Evolutionary conservation across 495 filamentous ascomycete genomes (phyloP), one percentile per base, ranked within the genome.

Genomic region (Aspergillus homomorphus): DNA sequence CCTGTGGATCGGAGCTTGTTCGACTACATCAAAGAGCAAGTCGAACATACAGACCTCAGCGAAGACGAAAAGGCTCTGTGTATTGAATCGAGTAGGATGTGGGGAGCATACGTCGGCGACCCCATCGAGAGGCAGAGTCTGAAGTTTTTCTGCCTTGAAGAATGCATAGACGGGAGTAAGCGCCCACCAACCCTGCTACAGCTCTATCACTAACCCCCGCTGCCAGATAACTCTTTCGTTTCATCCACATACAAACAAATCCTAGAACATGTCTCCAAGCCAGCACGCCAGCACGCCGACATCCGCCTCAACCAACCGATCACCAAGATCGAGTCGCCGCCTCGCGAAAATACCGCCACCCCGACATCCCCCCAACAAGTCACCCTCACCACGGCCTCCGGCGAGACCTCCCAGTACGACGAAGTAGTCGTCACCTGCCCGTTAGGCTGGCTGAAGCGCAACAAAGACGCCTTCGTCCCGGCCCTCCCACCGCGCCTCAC

Each of bases 131-230:
- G 69, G 45, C 94, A 98, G 65, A 96, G 91, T 70, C 67, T 98
- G 54, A 94, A 88, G 68, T 96, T 91, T 73, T 95, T 97, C 64
- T 93, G 87, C 80, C 67, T 98, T n/a, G 94, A 98, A 71, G 91
- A 97, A 73, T 92, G 88, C 58, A 86, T 96, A 64, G 92, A 95
- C 65, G 92, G 92, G 49, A 87, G 90, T 89, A 70, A 69, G 84
- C 79, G 42, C 45, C 12, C 1, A 24, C 28, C 26, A 43, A 12
- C 3, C 18, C 2, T 52, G 6, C 10, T 38, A 7, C 15, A 23
- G n/a, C 50, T 26, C 44, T 19, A 15, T 51, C 6, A 21, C 14
- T 54, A 55, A 22, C 18, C 45, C 28, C 20, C 16, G 9, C n/a
- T 51, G 62, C 26, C 52, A 94, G 93, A 90, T 62, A 97, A 96